Evolutionary conservation across 2,329 filamentous ascomycete genomes (phyloP).

Genomic region (Alternaria solani): DNA sequence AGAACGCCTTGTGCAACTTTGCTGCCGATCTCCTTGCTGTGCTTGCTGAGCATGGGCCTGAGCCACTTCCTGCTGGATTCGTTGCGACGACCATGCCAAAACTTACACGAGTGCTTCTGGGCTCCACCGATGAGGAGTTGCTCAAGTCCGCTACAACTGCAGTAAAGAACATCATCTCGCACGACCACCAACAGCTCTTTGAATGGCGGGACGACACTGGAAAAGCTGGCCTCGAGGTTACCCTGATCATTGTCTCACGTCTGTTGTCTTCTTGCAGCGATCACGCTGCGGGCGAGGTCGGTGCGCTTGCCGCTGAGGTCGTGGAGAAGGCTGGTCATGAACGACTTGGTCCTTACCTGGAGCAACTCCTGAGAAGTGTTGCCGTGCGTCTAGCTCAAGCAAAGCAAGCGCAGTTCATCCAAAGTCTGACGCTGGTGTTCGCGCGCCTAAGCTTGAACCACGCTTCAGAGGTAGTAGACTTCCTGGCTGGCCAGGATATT

Average conservation of each 20-base stretch:
- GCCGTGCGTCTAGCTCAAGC: slow-evolving; percentile 84
- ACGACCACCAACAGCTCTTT: slow-evolving; percentile 90
- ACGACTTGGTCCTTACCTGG: slow-evolving; percentile 86
- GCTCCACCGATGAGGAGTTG: slow-evolving; percentile 85
- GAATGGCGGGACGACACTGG: slow-evolving; percentile 80
- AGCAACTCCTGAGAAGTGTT: slow-evolving; percentile 87
- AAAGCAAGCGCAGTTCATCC: slow-evolving; percentile 87
- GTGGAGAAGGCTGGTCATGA: slow-evolving; percentile 96
- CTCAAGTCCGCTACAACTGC: slow-evolving; percentile 85
- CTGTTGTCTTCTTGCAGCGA: slow-evolving; percentile 84
- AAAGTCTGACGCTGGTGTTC: slow-evolving; percentile 94
- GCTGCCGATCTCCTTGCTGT: slow-evolving; percentile 85
- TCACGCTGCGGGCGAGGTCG: slow-evolving; percentile 93
- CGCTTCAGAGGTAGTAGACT: slow-evolving; percentile 88
- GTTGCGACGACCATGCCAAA: slow-evolving; percentile 87
- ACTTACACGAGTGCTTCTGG: slow-evolving; percentile 80
- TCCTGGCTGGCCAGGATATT: slow-evolving; percentile 85
- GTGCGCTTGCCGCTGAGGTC: slow-evolving; percentile 89
- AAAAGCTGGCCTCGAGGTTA: slow-evolving; percentile 85
- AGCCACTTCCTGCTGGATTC: slow-evolving; percentile 87
- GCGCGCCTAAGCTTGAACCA: slow-evolving; percentile 86
- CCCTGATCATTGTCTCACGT: slow-evolving; percentile 89
- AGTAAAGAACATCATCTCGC: slow-evolving; percentile 86
- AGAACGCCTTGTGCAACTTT: slow-evolving; percentile 84
- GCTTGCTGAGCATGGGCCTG: slow-evolving; percentile 80